Base-by-base conservation (phyloP, 2,329 filamentous ascomycete genomes). In the Beauveria asiatica region DNA sequence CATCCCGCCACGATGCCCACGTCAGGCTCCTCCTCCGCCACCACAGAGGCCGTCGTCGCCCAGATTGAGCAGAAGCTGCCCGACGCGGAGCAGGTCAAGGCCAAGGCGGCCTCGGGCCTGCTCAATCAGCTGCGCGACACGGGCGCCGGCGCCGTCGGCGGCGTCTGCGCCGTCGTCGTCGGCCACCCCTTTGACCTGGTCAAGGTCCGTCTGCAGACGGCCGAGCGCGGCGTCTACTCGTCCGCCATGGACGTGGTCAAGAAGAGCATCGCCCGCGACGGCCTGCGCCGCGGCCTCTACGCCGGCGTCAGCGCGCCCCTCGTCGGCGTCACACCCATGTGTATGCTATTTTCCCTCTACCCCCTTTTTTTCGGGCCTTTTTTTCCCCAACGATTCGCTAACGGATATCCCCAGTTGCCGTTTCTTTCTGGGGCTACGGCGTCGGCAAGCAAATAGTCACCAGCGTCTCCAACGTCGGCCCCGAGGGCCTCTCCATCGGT, bases 301-400 rank as follows among this genome's bases (percentile, higher is more conserved):
- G 94, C 94, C n/a, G 94, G 94, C 73, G 93, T 99, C 50, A 94
- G 89, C 67, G 94, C 94, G 68, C 94, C 94, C 49, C 78, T 99
- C 64, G 89, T 97, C 10, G 94, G 94, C 58, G 94, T 99, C 17
- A 99, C 94, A 63, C 94, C 94, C 59, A 99, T 99, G 94, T 99
- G 92, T 97, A 83, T 76, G 92, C 84, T 44, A 7, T 37, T 45
- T 7, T 46, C 4, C 21, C 57, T 27, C n/a, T 44, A 42, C 45
- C n/a, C 6, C 45, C 10, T 8, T 4, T 17, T 9, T 27, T 3
- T 27, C 10, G 5, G 10, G 3, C 13, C 11, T n/a, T 7, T 4
- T n/a, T 17, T 41, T 8, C 23, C 23, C 4, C 7, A 16, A 30
- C 33, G 44, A 50, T 17, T 6, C 33, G 33, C 33, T 37, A 37